Evolutionary conservation across 495 filamentous ascomycete genomes (phyloP).

Genomic region (Penicillium longicatenatum): DNA sequence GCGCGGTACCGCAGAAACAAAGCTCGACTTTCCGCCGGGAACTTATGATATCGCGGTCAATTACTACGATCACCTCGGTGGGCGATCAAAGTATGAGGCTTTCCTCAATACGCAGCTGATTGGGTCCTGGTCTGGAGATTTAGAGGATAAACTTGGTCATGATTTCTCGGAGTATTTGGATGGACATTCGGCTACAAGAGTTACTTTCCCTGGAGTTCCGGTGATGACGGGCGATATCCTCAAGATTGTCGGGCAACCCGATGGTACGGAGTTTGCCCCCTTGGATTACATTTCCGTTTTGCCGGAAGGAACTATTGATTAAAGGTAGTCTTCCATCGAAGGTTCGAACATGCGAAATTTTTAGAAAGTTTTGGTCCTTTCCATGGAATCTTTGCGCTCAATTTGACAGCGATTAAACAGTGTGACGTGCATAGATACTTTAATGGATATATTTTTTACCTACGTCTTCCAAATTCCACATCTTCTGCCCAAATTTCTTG

Average conservation of each 20-base stretch:
- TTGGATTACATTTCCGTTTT: conserved; percentile 68
- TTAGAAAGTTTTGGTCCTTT: no score
- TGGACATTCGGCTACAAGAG: conserved; percentile 62
- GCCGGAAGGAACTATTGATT: conserved; percentile 62
- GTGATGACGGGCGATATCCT: conserved; percentile 56
- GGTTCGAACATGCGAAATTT: no score
- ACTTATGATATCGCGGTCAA: conserved; percentile 65
- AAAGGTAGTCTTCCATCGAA: conserved; percentile 3
- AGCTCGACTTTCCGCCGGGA: conserved; percentile 49
- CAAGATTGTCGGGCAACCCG: conserved; percentile 59
- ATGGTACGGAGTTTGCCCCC: conserved; percentile 63
- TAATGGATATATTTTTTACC: no score
- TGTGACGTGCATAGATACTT: no score
- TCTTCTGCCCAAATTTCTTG: no score
- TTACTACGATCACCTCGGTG: conserved; percentile 64
- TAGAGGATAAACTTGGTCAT: conserved; percentile 57
- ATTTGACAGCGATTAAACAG: no score
- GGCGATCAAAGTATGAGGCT: conserved; percentile 53
- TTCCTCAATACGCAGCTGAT: conserved; percentile 53
- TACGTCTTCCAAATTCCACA: no score
- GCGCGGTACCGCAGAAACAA: conserved; percentile 54
- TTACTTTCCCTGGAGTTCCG: conserved; percentile 55
- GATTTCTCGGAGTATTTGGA: conserved; percentile 58
- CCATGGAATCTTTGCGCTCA: no score
- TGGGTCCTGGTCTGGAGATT: conserved; percentile 59